Evolutionary conservation across 805 yeast genomes (phyloP).

Genomic region (Metschnikowia aberdeeniae): DNA sequence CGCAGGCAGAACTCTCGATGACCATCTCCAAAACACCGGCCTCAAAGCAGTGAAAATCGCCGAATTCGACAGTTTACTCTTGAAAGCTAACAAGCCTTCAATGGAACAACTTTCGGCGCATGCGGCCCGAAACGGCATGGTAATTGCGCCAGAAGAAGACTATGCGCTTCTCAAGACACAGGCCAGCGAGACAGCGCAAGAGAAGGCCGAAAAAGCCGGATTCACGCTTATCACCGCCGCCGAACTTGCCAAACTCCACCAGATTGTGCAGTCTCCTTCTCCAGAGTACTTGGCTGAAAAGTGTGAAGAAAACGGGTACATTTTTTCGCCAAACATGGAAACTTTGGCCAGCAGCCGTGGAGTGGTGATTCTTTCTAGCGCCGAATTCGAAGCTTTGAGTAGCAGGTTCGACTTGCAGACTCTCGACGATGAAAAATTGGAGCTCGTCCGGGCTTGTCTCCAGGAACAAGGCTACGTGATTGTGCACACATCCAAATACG

Average conservation of each 20-base stretch:
- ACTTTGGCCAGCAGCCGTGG: slow-evolving; percentile 2
- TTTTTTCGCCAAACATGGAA: neutral
- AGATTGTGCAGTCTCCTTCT: slow-evolving; percentile 4
- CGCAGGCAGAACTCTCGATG: slow-evolving; percentile 14
- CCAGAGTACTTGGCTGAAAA: neutral
- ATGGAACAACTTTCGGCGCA: slow-evolving; percentile 22
- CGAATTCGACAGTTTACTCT: slow-evolving; percentile 22
- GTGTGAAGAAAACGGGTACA: neutral
- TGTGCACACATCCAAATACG: slow-evolving; percentile 2
- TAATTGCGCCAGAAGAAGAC: slow-evolving; percentile 26
- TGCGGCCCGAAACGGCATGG: slow-evolving; percentile 28
- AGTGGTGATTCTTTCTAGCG: slow-evolving; percentile 2
- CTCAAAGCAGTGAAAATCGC: slow-evolving; percentile 8
- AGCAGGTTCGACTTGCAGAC: neutral
- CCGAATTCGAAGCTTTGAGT: slow-evolving; percentile 5
- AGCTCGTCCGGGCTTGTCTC: neutral
- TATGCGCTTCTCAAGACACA: slow-evolving; percentile 12
- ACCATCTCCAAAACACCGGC: slow-evolving; percentile 11
- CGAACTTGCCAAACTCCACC: slow-evolving; percentile 6
- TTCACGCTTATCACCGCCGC: slow-evolving; percentile 1
- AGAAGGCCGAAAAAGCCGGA: slow-evolving; percentile 8
- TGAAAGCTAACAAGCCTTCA: slow-evolving; percentile 22
- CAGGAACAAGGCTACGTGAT: slow-evolving; percentile 1
- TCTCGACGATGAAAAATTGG: slow-evolving; percentile 1
- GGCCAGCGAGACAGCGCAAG: slow-evolving; percentile 6